Conservation (phyloP, 2,329 filamentous ascomycete genomes). For the Scopulariopsis brevicaulis region DNA sequence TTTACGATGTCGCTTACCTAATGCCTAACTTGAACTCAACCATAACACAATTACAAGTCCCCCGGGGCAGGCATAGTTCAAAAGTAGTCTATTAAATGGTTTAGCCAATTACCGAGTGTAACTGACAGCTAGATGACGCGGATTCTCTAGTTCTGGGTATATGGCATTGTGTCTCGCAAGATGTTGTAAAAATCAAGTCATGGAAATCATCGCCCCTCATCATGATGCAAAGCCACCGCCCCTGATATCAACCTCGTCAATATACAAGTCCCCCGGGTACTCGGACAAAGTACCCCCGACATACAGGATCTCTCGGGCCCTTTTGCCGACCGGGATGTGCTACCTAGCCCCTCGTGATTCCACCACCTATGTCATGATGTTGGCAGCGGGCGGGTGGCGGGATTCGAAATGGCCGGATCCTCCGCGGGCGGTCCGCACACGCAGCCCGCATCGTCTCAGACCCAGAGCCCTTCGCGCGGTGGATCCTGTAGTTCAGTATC, state of each 20-base stretch:
- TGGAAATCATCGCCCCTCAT: background rate
- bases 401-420: background rate
- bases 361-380: background rate
- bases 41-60: too few species aligned
- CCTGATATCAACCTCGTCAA: background rate
- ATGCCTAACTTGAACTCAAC: background rate
- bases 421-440: background rate
- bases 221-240: background rate
- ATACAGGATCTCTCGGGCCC: background rate
- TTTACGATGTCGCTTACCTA: background rate
- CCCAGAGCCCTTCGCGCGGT: background rate
- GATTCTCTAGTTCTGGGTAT: background rate
- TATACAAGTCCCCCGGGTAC: too few species aligned
- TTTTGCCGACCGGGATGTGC: background rate
- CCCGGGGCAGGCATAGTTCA: too few species aligned
- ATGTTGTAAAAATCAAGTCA: background rate
- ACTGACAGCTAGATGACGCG: background rate
- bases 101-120: background rate
- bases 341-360: background rate
- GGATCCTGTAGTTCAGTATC: background rate
- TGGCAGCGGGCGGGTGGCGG: too few species aligned
- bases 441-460: background rate
- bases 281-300: background rate
- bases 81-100: background rate
- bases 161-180: background rate